Evolutionary conservation across 2,329 filamentous ascomycete genomes (phyloP).

Genomic region (Aspergillus quadrilineatus): DNA sequence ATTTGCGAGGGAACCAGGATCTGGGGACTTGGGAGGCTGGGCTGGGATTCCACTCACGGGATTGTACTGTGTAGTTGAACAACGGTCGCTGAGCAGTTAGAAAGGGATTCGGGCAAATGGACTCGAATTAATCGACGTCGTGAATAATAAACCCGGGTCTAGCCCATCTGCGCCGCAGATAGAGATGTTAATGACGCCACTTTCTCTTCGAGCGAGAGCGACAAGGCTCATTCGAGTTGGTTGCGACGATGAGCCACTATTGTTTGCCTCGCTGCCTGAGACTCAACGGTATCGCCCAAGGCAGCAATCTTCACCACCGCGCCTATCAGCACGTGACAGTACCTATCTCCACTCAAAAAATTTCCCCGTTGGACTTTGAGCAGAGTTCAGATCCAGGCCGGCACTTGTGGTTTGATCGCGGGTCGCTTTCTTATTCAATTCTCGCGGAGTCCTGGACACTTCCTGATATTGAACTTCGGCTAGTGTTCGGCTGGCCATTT

Average conservation of each 20-base stretch:
- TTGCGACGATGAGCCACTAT: background rate
- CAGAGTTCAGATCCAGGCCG: constrained; percentile 23
- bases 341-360: constrained; percentile 42
- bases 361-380: constrained; percentile 32
- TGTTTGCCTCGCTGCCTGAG: constrained; percentile 15
- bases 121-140: background rate
- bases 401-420: constrained; percentile 23
- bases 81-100: background rate
- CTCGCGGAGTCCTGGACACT: constrained; percentile 8
- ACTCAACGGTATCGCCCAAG: constrained; percentile 19
- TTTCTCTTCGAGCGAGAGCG: background rate
- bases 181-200: constrained; percentile 1
- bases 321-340: constrained; percentile 46
- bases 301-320: background rate
- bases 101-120: background rate
- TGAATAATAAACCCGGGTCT: background rate
- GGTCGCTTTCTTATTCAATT: constrained; percentile 18
- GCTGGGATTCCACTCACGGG: constrained; percentile 4
- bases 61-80: background rate
- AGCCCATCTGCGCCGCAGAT: background rate
- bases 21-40: constrained; percentile 5
- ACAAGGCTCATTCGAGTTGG: background rate
- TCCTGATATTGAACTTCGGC: constrained; percentile 3
- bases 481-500: background rate
- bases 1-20: constrained; percentile 8